Base-by-base conservation (phyloP, 1,284 basidiomycete genomes). In the Hemileia vastatrix region DNA sequence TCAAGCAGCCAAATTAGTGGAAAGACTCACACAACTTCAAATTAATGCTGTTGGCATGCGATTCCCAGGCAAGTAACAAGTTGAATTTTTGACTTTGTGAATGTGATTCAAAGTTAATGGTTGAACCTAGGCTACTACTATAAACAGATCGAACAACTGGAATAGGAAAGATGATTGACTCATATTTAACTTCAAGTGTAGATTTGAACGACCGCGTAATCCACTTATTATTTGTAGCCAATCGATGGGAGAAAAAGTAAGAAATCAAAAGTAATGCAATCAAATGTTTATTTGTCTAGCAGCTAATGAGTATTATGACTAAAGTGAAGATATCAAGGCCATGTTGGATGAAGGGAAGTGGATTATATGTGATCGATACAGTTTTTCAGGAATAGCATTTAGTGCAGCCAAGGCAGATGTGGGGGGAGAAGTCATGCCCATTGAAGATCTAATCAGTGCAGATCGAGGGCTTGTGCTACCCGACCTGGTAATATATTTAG, bases 371-470 rank as follows among this genome's bases (percentile, higher is more conserved):
- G 94, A 98, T 76, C 83, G 95, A 40, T 99, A 98, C 75, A 90
- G 92, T 0, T 98, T 96, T 77, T 96, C 92, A 1, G 95, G 94
- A 0, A 87, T 94, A 67, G 93, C 92, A 1, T 98, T 96, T 77
- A 90, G 90, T 1, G 83, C 86, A 4, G 85, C 91, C 53, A 97
- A 97, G 76, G 83, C 80, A 53, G 40, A 69, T 45, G 3, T 23
- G 8, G 2, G 19, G 43, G 24, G 45, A 32, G 73, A 61, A 80
- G 51, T 77, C 81, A 23, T 75, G 81, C 0, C 59, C 57, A 44
- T 64, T 53, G 23, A 11, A 19, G 55, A 19, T 13, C 54, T 58
- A 52, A 63, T 54, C 40, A 43, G 83, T 1, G 91, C 93, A 0
- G 95, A 98, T 71, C 78, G 85, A 9, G 84, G 84, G 4, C 84